Evolutionary conservation across 441 rosid genomes (phyloP).

Genomic region (Brassica hybrid): DNA sequence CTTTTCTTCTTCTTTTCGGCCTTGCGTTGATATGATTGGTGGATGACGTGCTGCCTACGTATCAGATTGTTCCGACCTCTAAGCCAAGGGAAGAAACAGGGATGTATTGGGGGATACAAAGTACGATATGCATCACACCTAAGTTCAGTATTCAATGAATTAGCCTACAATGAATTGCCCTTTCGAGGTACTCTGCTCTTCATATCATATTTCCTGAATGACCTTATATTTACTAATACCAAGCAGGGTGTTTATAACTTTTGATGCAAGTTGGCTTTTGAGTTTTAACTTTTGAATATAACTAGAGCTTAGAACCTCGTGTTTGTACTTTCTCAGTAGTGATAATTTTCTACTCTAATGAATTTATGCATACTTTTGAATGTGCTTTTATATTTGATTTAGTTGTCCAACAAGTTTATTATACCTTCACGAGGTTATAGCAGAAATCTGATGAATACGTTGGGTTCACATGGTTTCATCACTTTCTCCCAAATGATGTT

Average conservation of each 20-base stretch:
- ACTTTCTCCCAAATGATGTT: constrained; percentile 29
- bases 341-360: not conserved
- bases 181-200: constrained; percentile 54
- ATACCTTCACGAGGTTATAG: not conserved
- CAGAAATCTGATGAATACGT: constrained; percentile 35
- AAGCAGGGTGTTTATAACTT: constrained; percentile 58
- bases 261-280: constrained; percentile 23
- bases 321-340: constrained; percentile 9
- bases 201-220: constrained; percentile 10
- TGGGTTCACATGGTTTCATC: constrained; percentile 37
- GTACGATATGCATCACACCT: constrained; percentile 88
- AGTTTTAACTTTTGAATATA: constrained; percentile 10
- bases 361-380: constrained; percentile 6
- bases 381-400: constrained; percentile 12
- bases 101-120: constrained; percentile 90
- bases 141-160: constrained; percentile 64
- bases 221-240: constrained; percentile 29
- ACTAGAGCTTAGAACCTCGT: not conserved
- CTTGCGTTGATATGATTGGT: constrained; percentile 37
- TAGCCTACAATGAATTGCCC: constrained; percentile 42
- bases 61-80: constrained; percentile 64
- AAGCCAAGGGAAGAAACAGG: constrained; percentile 86
- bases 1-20: no score
- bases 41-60: no score
- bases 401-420: constrained; percentile 19